phyloP scores from a whole-genome alignment of 768 basidiomycete genomes.

The Boletellus ananiceps region DNA sequence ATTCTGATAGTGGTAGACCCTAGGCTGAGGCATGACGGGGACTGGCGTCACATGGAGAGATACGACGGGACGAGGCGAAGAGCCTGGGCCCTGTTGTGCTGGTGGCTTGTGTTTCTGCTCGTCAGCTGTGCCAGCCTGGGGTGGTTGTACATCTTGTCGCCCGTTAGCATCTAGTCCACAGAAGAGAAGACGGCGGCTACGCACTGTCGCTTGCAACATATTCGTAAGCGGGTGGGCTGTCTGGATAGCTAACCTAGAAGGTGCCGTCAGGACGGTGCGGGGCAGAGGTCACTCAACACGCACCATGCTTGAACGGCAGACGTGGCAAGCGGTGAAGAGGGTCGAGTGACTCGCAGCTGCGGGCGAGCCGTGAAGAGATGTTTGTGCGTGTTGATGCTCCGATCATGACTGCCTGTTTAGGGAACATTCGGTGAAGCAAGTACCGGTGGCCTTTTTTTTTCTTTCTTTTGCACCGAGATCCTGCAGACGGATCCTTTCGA shows the following conservation, averaged over 20 bases:
- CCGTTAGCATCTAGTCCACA: neutral
- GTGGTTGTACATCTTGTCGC: slow-evolving; percentile 8
- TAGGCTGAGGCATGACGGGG: slow-evolving; percentile 39
- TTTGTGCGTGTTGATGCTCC: slow-evolving; percentile 14
- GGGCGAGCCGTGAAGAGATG: neutral
- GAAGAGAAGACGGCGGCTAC: slow-evolving; percentile 5
- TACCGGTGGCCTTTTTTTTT: slow-evolving; percentile 2
- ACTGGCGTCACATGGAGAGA: slow-evolving; percentile 27
- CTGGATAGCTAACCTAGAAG: slow-evolving; percentile 17
- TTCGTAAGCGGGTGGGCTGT: slow-evolving; percentile 52
- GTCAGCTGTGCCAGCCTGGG: neutral
- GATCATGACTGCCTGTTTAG: slow-evolving; percentile 13
- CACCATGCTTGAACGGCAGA: slow-evolving; percentile 23
- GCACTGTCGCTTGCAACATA: slow-evolving; percentile 27
- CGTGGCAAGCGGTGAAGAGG: neutral
- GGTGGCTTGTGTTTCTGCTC: slow-evolving; percentile 12
- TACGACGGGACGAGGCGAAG: slow-evolving; percentile 13
- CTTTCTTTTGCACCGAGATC: neutral
- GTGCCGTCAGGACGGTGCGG: neutral
- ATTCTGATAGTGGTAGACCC: slow-evolving; percentile 66
- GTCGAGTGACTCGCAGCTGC: slow-evolving; percentile 18
- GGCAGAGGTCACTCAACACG: neutral
- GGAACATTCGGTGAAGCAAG: neutral
- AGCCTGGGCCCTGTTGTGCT: neutral
- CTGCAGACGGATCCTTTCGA: slow-evolving; percentile 5